These are phyloP conservation scores for Pseudophaeomoniella oleicola DNA, from an alignment of 2,329 filamentous ascomycete genomes.

Conservation along the genomic window DNA sequence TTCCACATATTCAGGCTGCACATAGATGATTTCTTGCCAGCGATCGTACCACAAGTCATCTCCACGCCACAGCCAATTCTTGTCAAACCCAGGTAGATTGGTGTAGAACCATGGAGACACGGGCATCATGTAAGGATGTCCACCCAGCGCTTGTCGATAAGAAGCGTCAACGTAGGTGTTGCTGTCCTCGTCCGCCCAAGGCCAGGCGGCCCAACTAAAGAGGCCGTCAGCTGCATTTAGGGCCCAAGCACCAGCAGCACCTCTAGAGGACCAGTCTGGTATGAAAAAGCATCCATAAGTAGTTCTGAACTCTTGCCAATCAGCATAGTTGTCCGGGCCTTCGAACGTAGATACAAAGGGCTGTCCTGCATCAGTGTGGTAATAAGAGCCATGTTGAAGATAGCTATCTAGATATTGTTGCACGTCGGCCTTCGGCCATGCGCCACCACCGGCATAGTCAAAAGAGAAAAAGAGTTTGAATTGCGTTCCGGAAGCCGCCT, in stretches of 20 bases:
- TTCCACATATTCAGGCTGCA: slow-evolving; percentile 38
- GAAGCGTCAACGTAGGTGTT: slow-evolving; percentile 21
- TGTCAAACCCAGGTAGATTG: slow-evolving; percentile 38
- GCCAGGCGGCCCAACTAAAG: slow-evolving; percentile 31
- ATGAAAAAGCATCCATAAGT: slow-evolving; percentile 27
- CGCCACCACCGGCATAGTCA: slow-evolving; percentile 19
- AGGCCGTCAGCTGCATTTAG: slow-evolving; percentile 20
- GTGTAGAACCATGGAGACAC: slow-evolving; percentile 44
- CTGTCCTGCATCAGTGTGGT: slow-evolving; percentile 15
- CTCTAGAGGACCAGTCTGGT: slow-evolving; percentile 29
- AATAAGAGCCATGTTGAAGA: slow-evolving; percentile 11
- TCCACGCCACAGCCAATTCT: slow-evolving; percentile 51
- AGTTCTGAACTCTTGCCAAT: slow-evolving; percentile 30
- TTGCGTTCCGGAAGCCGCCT: slow-evolving; percentile 15
- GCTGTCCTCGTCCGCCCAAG: slow-evolving; percentile 21
- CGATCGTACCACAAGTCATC: slow-evolving; percentile 47
- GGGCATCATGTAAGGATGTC: slow-evolving; percentile 38
- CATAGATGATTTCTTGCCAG: slow-evolving; percentile 38
- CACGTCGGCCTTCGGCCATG: slow-evolving; percentile 16
- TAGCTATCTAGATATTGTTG: slow-evolving; percentile 14
- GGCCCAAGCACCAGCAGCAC: slow-evolving; percentile 13
- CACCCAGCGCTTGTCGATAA: slow-evolving; percentile 21
- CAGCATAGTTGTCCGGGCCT: slow-evolving; percentile 23
- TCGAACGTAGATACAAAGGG: slow-evolving; percentile 30
- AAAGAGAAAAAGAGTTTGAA: slow-evolving; percentile 24